Percentiles rank a stretch among this genome's conserved stretches.
These are phyloP conservation scores for Colletotrichum sp. DNA, from an alignment of 2,329 filamentous ascomycete genomes.

Conservation along the genomic window DNA sequence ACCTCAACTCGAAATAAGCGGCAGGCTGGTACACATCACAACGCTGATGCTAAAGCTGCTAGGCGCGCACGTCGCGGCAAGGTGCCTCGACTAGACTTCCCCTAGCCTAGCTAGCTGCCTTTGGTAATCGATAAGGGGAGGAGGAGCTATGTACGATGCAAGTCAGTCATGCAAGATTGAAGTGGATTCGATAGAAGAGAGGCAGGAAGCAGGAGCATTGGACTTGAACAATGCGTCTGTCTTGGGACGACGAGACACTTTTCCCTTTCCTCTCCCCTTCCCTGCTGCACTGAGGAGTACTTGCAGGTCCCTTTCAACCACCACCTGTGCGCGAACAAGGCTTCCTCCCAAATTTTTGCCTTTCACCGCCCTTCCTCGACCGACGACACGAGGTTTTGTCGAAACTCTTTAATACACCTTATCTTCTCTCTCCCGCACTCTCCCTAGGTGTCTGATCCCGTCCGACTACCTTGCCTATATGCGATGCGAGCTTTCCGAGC, in stretches of 20 bases:
- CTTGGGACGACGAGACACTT: not conserved
- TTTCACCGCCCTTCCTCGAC: slow-evolving; percentile 12
- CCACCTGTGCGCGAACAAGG: slow-evolving; percentile 5
- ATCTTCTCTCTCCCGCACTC: not conserved
- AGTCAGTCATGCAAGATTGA: slow-evolving; percentile 13
- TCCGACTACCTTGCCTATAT: not conserved
- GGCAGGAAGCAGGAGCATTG: not conserved
- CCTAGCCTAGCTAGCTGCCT: not conserved
- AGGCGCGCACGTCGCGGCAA: not conserved
- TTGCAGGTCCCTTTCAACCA: not conserved
- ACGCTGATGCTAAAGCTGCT: not conserved
- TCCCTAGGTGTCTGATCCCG: not conserved
- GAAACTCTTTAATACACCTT: slow-evolving; percentile 12
- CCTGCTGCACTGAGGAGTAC: not conserved
- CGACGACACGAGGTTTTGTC: not conserved
- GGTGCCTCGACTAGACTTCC: not conserved
- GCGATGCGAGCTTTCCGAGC: slow-evolving; percentile 7
- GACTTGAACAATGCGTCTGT: slow-evolving; percentile 17
- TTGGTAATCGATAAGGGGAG: slow-evolving; percentile 14
- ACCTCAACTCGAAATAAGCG: not conserved
- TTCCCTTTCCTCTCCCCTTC: not conserved
- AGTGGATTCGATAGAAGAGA: not conserved
- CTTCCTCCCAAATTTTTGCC: not conserved
- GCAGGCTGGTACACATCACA: not conserved
- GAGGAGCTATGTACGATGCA: not conserved